Base-by-base conservation (phyloP, 2,329 filamentous ascomycete species). In the Lachnellula willkommii region DNA sequence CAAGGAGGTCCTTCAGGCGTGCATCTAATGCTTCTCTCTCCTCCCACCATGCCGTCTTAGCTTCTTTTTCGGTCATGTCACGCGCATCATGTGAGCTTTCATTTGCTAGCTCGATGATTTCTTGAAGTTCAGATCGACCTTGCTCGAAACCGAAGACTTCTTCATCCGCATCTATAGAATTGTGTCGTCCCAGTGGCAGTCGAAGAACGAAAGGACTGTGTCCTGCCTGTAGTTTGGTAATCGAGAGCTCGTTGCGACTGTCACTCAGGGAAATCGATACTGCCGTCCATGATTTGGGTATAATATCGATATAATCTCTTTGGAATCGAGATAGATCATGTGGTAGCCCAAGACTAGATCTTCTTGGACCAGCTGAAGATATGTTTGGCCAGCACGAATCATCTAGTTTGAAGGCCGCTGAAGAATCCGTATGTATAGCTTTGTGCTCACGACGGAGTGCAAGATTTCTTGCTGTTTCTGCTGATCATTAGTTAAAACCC, bases 41-140 rank as follows among this genome's bases (percentile, higher is more conserved):
- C 4, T 81, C 82, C 92, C 94, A 99, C 94, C 94, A 99, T 47
- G 85, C 85, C 40, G 82, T 82, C 69, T 90, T 91, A 28, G 88
- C 85, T 37, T 85, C 87, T 69, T 88, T 90, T 47, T 82, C 80
- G 8, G 79, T 85, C 70, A 91, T 86, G 60, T 91, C 85, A 28
- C 86, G 81, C 2, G 81, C 77, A 49, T 79, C 80, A 68, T 96
- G 91, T 55, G 92, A 92, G 59, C 86, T 95, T 60, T 86, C 82
- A 69, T 97, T 96, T 46, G 91, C 90, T 6, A 84, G 76, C 58
- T 82, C 75, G 63, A 97, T 89, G 20, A 99, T 91, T 24, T 95
- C 88, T 20, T 85, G 75, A 60, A 99, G 81, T 69, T 96, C 91
- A 6, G 81, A 74, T 55, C 86, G 87, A 1, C 90, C 93, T 64